Evolutionary conservation across 228 moss, liverwort and hornwort species (phyloP).

Genomic region (Sphagnum magellanicum): DNA sequence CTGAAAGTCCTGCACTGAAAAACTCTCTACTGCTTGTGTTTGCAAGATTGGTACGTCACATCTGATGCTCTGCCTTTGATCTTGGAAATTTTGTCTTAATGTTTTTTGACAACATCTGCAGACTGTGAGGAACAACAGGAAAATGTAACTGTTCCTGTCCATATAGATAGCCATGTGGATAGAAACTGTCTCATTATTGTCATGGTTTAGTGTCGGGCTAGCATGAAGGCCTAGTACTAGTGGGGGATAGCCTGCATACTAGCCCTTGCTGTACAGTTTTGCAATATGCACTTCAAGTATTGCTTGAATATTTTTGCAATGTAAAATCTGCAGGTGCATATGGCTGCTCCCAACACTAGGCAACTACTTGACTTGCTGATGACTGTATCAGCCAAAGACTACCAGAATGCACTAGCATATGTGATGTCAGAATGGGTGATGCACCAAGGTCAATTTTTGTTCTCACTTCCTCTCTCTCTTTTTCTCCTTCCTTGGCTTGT

Average conservation of each 20-base stretch:
- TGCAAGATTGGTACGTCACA: constrained; percentile 57
- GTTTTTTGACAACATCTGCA: background rate
- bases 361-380: constrained; percentile 68
- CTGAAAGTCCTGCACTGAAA: constrained; percentile 61
- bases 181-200: no score
- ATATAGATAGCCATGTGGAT: no score
- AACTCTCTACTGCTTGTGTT: constrained; percentile 65
- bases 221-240: no score
- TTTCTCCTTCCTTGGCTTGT: no score
- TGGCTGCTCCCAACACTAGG: constrained; percentile 75
- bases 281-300: no score
- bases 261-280: no score
- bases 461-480: background rate
- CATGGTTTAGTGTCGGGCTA: no score
- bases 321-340: constrained; percentile 51
- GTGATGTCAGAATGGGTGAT: constrained; percentile 79
- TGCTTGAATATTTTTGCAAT: no score
- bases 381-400: constrained; percentile 51
- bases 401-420: constrained; percentile 65
- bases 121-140: no score
- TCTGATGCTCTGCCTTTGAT: background rate
- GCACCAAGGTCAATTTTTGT: constrained; percentile 57
- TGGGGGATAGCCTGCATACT: no score
- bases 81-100: background rate
- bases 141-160: no score